A percentile compares a stretch with the other conserved stretches of the same genome.
Conservation (phyloP, 768 basidiomycete genomes). For the Tulasnella calospora region DNA sequence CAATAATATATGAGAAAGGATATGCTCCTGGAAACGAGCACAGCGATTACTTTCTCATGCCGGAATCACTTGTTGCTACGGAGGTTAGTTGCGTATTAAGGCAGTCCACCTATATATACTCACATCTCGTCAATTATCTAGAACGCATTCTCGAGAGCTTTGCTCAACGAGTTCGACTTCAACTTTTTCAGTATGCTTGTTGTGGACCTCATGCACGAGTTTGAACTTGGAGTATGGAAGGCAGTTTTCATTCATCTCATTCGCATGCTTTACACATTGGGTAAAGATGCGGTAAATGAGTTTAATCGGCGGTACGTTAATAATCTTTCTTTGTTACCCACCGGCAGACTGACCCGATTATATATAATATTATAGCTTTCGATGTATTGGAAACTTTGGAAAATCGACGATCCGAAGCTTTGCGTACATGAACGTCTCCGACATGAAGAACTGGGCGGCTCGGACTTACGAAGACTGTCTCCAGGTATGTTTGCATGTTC, state of each 20-base stretch:
- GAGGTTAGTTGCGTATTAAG: conserved; percentile 16
- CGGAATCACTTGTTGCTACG: conserved; percentile 20
- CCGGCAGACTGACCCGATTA: too few species aligned
- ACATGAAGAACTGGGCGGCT: conserved; percentile 21
- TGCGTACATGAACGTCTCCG: not conserved
- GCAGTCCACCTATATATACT: not conserved
- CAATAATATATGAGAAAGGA: conserved; percentile 14
- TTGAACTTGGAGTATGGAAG: conserved; percentile 44
- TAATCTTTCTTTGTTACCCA: too few species aligned
- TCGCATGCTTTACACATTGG: conserved; percentile 4
- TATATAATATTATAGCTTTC: conserved; percentile 20
- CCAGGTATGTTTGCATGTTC: conserved; percentile 29
- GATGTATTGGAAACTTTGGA: conserved; percentile 21
- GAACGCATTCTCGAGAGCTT: conserved; percentile 36
- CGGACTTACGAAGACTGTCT: conserved; percentile 34
- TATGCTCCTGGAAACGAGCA: conserved; percentile 14
- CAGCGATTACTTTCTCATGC: conserved; percentile 20
- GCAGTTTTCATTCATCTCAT: conserved; percentile 39
- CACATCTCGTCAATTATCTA: conserved; percentile 21
- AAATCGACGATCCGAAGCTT: conserved; percentile 23
- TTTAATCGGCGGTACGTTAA: conserved; percentile 7
- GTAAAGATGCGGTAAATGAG: not conserved
- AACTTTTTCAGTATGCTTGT: conserved; percentile 34
- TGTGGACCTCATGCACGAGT: conserved; percentile 42
- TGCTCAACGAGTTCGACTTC: conserved; percentile 30